Evolutionary conservation across 2,329 filamentous ascomycete species (phyloP), one percentile per base, ranked within the genome.

Genomic region (Arthrobotrys sphaeroides): DNA sequence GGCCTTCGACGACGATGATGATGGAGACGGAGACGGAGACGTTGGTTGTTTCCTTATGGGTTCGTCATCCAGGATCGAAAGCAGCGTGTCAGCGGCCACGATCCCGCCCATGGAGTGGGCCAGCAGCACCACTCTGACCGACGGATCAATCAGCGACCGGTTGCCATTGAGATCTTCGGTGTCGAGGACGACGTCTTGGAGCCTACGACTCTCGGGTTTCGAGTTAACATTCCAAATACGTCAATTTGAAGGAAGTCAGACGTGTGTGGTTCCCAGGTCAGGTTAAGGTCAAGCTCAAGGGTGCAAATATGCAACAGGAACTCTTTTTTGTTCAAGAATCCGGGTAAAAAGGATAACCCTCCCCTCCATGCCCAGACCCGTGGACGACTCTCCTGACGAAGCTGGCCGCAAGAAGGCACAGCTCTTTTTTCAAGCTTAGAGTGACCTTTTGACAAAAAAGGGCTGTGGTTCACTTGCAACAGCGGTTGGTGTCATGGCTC

Each of bases 101-200:
- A 98, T 97, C 79, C 95, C 95, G 79, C 91, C 91, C 91, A 91
- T 97, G 6, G 91, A 94, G 82, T 97, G 94, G 22, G 94, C 94
- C 69, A 96, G 85, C 13, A 97, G 87, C 51, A 97, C 87, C 26
- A 91, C 90, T 80, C 89, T 90, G 18, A 97, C 92, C 0, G 90
- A 93, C 3, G 93, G 93, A 76, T 96, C 92, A 77, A 96, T 87
- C 45, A 67, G 38, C 0, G 94, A 91, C 94, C 0, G 91, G 88
- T 93, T 94, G 49, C 87, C 86, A 78, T 91, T 91, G 26, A 59
- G 55, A 65, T 69, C 57, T 53, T 75, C 72, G 31, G 64, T 65
- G 42, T 75, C 72, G 64, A 75, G 62, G 65, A 75, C 72, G 57
- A 75, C 57, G 45, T 75, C 64, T 62, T 75, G 72, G 47, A 75